Evolutionary conservation across 306 rosid species (phyloP).

Genomic region (Quercus variabilis): DNA sequence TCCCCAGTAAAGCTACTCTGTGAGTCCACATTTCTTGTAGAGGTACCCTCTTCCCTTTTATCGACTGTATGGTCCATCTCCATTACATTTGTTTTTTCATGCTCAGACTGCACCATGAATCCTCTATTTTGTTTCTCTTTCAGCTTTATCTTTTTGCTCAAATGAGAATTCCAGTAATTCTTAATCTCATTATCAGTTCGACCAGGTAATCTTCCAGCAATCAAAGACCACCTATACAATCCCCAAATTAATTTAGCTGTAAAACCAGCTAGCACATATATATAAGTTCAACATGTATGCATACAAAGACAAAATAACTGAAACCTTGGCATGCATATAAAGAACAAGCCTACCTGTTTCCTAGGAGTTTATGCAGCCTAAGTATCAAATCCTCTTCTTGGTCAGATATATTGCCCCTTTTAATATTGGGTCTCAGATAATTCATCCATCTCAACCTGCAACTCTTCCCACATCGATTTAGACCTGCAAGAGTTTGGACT

Average conservation of each 20-base stretch:
- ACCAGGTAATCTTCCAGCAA: constrained; percentile 42
- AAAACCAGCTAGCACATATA: background rate
- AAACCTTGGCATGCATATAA: background rate
- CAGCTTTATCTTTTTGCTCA: constrained; percentile 39
- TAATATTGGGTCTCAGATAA: constrained; percentile 66
- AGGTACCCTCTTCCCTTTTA: constrained; percentile 3
- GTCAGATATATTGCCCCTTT: constrained; percentile 62
- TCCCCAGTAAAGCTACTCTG: constrained; percentile 8
- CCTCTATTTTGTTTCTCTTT: constrained; percentile 14
- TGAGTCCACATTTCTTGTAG: background rate
- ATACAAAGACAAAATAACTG: background rate
- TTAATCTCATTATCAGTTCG: constrained; percentile 46
- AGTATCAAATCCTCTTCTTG: constrained; percentile 67
- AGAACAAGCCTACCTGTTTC: constrained; percentile 42
- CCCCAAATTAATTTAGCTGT: background rate
- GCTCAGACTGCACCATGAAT: constrained; percentile 6
- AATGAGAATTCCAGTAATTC: constrained; percentile 44
- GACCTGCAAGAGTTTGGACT: constrained; percentile 28
- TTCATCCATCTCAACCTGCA: constrained; percentile 67
- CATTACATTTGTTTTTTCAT: background rate
- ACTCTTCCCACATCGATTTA: constrained; percentile 60
- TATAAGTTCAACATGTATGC: background rate
- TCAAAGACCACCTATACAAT: constrained; percentile 33
- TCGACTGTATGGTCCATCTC: background rate
- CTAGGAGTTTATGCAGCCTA: constrained; percentile 61